Evolutionary conservation across 495 filamentous ascomycete species (phyloP).

Genomic region (Hypomontagnella submonticulosa): DNA sequence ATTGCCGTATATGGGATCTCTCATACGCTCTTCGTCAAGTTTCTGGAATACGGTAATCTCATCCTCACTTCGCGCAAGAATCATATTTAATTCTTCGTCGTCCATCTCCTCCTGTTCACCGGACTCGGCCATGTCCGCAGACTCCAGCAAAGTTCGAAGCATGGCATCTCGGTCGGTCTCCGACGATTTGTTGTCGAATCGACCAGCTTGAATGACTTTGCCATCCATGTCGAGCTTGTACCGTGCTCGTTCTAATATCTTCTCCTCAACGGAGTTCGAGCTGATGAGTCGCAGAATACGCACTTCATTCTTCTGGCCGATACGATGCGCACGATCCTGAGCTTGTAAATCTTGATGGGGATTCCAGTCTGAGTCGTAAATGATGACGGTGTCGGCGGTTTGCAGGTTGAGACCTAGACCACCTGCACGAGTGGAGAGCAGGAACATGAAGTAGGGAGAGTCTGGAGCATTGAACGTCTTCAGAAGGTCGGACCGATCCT

Average conservation of each 20-base stretch:
- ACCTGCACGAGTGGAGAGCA: slow-evolving; percentile 98
- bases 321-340: slow-evolving; percentile 99
- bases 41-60: slow-evolving; percentile 76
- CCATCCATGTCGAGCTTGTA: slow-evolving; percentile 99
- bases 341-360: slow-evolving; percentile 99
- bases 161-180: slow-evolving; percentile 98
- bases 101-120: slow-evolving; percentile 93
- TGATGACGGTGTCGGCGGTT: slow-evolving; percentile 98
- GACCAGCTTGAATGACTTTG: slow-evolving; percentile 98
- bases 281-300: slow-evolving; percentile 95
- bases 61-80: slow-evolving; percentile 79
- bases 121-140: slow-evolving; percentile 85
- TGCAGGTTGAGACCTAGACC: slow-evolving; percentile 96
- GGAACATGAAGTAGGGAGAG: slow-evolving; percentile 96
- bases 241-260: slow-evolving; percentile 95
- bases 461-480: slow-evolving; percentile 87
- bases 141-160: slow-evolving; percentile 89
- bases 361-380: slow-evolving; percentile 99
- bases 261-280: slow-evolving; percentile 97
- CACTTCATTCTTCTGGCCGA: slow-evolving; percentile 99
- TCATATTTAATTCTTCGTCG: slow-evolving; percentile 94
- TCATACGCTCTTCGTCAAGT: slow-evolving; percentile 79
- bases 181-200: slow-evolving; percentile 99
- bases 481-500: slow-evolving; percentile 92
- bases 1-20: slow-evolving; percentile 75